Conservation (phyloP, 176 grass and related monocot genomes). For the Hsuehochloa calcarea region DNA sequence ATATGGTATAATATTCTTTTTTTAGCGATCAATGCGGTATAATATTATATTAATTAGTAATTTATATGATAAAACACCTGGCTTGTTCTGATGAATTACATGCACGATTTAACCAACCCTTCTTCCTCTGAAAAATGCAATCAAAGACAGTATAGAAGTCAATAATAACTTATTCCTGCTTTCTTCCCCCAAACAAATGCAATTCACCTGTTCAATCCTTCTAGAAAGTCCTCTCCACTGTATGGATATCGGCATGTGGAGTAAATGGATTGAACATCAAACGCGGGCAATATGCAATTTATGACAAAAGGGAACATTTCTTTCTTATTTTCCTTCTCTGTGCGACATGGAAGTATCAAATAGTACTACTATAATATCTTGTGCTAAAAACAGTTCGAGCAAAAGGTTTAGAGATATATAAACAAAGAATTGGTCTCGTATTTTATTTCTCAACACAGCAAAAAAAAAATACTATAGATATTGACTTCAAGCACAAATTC, state of each 20-base stretch:
- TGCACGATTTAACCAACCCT: neutral
- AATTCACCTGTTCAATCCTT: neutral
- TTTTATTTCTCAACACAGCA: neutral
- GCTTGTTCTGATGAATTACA: neutral
- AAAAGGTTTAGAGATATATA: neutral
- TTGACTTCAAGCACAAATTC: neutral
- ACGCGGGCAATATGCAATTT: neutral
- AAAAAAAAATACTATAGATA: neutral
- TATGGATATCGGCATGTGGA: neutral
- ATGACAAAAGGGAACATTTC: neutral
- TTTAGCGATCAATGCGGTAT: neutral
- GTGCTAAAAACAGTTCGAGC: neutral
- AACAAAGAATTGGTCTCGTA: neutral
- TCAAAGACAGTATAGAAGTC: neutral
- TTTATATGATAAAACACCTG: neutral
- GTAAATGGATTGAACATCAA: neutral
- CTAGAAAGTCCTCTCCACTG: neutral
- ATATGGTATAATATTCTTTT: neutral
- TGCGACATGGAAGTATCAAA: neutral
- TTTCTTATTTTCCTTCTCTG: neutral
- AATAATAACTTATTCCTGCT: neutral
- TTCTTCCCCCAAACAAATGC: neutral
- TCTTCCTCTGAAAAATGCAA: neutral
- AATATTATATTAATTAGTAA: neutral
- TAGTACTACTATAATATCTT: neutral